Base-by-base conservation (phyloP, 1,284 basidiomycete genomes). In the Fomitiporia mediterranea region DNA sequence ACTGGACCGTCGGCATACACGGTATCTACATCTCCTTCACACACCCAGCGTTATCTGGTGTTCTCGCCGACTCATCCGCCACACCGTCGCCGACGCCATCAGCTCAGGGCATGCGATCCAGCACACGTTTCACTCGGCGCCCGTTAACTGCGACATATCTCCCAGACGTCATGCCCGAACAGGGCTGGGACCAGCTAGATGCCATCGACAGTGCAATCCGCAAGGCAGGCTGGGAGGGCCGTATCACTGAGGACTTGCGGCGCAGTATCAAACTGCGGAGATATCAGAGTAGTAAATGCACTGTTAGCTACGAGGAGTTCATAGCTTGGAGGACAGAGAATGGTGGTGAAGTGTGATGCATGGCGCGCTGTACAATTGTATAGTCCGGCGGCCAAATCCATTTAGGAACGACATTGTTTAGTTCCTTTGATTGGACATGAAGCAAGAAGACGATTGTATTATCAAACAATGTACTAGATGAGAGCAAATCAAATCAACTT, bases 1-100 rank as follows among this genome's bases (percentile, higher is more conserved):
- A 94, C 71, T 99, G 96, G 96, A 86, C 84, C 6, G 71, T 96
- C 59, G 96, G 95, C 58, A 79, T 81, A 2, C 96, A 99, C 71
- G 96, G 96, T 49, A 95, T 98, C 69, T 83, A 89, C 69, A 89
- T 99, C 61, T 81, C 84, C 19, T 91, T 98, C 69, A 80, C 85
- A 25, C 86, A 92, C 66, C 94, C 93, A 13, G 77, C 83, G 4
- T 71, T 84, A 60, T 70, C 76, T 28, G 64, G 70, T 23, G 49
- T 69, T 7, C 63, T 79, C 9, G 68, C 77, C 11, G 76, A 75
- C 65, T 69, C 50, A 17, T 34, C 42, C 21, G 44, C 38, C 13
- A 64, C 60, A 21, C 56, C 51, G 43, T 65, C 82, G 3, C 84
- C 83, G 23, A 88, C 85, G 8, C 86, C 86, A 15, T 67, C 77